Conservation (phyloP, 2,329 filamentous ascomycete genomes). For the Apiospora pterosperma region DNA sequence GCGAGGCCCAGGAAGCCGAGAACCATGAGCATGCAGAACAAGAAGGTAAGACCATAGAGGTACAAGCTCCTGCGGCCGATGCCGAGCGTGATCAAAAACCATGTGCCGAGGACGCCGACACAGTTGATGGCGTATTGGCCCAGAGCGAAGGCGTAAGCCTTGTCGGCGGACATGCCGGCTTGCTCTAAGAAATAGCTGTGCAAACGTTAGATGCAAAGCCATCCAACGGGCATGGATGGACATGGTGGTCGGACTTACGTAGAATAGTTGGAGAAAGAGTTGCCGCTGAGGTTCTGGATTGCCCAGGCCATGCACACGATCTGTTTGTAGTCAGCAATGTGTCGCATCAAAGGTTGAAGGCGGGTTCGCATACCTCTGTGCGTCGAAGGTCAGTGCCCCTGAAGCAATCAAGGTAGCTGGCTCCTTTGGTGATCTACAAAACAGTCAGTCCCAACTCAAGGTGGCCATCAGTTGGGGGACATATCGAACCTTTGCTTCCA, state of each 20-base stretch:
- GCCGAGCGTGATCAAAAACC: slow-evolving; percentile 73
- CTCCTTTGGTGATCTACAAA: slow-evolving; percentile 70
- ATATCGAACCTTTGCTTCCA: slow-evolving; percentile 77
- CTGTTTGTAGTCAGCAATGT: slow-evolving; percentile 28
- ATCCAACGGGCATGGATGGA: not conserved
- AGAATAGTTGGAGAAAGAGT: slow-evolving; percentile 63
- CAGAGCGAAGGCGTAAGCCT: slow-evolving; percentile 58
- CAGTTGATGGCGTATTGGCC: slow-evolving; percentile 71
- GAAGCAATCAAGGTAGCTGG: slow-evolving; percentile 81
- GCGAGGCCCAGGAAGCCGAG: slow-evolving; percentile 82
- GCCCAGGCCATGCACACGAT: slow-evolving; percentile 63
- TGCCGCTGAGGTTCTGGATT: slow-evolving; percentile 61
- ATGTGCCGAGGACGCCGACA: slow-evolving; percentile 76
- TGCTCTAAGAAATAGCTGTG: slow-evolving; percentile 60
- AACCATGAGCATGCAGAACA: slow-evolving; percentile 74
- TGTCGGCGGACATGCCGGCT: slow-evolving; percentile 49
- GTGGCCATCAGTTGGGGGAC: too few relatives aligned
- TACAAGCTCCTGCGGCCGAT: slow-evolving; percentile 70
- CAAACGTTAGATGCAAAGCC: not conserved
- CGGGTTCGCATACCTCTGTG: too few relatives aligned
- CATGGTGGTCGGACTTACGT: slow-evolving; percentile 35
- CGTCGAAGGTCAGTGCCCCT: slow-evolving; percentile 72
- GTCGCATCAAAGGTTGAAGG: too few relatives aligned
- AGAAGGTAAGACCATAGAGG: slow-evolving; percentile 68
- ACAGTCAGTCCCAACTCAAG: slow-evolving; percentile 33